These are phyloP conservation scores for Helicostylum pulchrum DNA, from an alignment of 192 early-diverging fungal species.

Conservation along the genomic window DNA sequence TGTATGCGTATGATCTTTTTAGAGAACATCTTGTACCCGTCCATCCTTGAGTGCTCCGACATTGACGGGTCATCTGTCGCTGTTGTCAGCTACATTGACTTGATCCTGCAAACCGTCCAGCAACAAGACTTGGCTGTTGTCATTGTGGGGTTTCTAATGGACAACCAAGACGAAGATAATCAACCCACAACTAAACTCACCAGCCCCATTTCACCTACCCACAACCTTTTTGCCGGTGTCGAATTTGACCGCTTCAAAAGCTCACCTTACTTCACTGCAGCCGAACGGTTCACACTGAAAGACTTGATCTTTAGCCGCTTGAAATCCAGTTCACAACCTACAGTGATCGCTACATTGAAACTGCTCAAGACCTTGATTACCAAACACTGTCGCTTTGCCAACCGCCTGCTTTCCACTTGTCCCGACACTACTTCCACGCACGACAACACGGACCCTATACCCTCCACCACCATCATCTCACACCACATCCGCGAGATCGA, in stretches of 20 bases:
- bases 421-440: slow-evolving; percentile 37
- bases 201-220: background rate
- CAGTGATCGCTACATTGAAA: slow-evolving; percentile 80
- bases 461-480: slow-evolving; percentile 34
- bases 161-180: slow-evolving; percentile 5
- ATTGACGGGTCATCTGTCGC: slow-evolving; percentile 89
- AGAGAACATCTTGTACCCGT: slow-evolving; percentile 83
- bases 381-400: slow-evolving; percentile 73
- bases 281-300: slow-evolving; percentile 64
- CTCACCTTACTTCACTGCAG: slow-evolving; percentile 15
- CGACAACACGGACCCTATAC: background rate
- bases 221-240: slow-evolving; percentile 7
- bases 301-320: slow-evolving; percentile 86
- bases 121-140: slow-evolving; percentile 71
- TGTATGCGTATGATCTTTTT: slow-evolving; percentile 78
- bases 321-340: slow-evolving; percentile 83
- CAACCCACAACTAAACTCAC: no score
- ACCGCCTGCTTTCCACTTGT: slow-evolving; percentile 73
- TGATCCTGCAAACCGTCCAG: slow-evolving; percentile 74
- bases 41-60: slow-evolving; percentile 83
- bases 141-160: slow-evolving; percentile 77
- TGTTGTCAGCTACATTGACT: slow-evolving; percentile 83
- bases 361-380: slow-evolving; percentile 72
- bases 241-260: slow-evolving; percentile 4
- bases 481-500: slow-evolving; percentile 61